Evolutionary conservation across 129 eudicot species (phyloP), one percentile per base, ranked within the genome.

Genomic region (Lonicera japonica): DNA sequence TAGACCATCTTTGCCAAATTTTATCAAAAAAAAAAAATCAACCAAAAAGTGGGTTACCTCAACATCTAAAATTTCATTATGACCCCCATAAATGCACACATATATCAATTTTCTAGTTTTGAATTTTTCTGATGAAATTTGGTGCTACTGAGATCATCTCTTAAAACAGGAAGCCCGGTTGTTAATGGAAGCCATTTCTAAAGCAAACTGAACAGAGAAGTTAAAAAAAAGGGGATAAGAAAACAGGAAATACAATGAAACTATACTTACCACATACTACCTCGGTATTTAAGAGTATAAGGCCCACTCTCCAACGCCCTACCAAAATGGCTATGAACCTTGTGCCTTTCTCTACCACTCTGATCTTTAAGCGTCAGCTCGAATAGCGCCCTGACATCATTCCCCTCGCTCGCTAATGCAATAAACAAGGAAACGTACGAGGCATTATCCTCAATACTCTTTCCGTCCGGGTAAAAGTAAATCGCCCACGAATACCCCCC

Each of bases 191-290:
- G n/a, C n/a, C n/a, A n/a, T n/a, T n/a, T n/a, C n/a, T n/a, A n/a
- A n/a, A n/a, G n/a, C n/a, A n/a, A n/a, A n/a, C n/a, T n/a, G n/a
- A n/a, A n/a, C n/a, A 38, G 43, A 38, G 5, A 38, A 38, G 43
- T 38, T 38, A 5, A 38, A 38, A 38, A 38, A 38, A 38, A 38
- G 5, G 43, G 43, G 10, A 4, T 10, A 38, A 29, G 1, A 3
- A 20, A 52, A 40, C 29, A 39, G 21, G 1, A 13, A 64, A n/a
- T 2, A 48, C 36, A 18, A 16, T 43, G 25, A 8, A 70, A 55
- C n/a, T n/a, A n/a, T n/a, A n/a, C 81, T 64, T 66, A 89, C 95
- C 95, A 89, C 97, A 89, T 89, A 73, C 97, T 89, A 12, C 95
- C 97, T n/a, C 89, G 63, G 58, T 86, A 90, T 66, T 90, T 90